Conservation (phyloP, 192 early-diverging fungal genomes). For the Cetraspora pellucida region DNA sequence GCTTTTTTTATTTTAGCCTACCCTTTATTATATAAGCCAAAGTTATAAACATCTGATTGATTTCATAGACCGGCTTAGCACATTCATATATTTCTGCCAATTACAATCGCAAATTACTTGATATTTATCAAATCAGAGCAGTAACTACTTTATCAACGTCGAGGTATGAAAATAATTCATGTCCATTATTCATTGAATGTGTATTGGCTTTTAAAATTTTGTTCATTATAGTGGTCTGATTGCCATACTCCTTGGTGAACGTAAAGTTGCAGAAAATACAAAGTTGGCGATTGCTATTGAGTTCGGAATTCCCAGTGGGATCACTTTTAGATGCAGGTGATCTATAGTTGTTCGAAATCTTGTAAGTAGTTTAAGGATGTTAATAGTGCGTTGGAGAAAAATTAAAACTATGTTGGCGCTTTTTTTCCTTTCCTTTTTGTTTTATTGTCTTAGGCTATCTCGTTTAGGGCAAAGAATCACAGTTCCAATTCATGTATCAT, state of each 20-base stretch:
- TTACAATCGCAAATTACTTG: conserved; percentile 51
- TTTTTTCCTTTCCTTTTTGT: neutral
- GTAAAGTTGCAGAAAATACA: conserved; percentile 56
- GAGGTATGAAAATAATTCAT: neutral
- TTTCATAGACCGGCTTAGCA: conserved; percentile 53
- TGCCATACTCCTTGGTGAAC: conserved; percentile 56
- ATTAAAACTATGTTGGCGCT: too few relatives aligned
- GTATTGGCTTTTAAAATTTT: neutral
- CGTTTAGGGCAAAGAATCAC: conserved; percentile 70
- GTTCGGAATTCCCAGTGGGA: conserved; percentile 60
- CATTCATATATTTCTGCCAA: conserved; percentile 54
- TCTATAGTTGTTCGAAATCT: neutral
- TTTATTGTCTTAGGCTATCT: conserved; percentile 46
- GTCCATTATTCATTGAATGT: neutral
- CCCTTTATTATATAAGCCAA: neutral
- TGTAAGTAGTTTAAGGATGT: neutral
- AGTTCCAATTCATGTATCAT: conserved; percentile 67
- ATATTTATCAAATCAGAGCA: conserved; percentile 46
- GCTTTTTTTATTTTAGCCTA: neutral
- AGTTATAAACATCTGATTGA: neutral
- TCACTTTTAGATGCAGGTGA: conserved; percentile 60
- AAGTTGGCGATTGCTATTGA: conserved; percentile 62
- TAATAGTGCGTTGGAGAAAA: neutral
- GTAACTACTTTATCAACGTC: conserved; percentile 52
- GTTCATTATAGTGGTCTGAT: conserved; percentile 44